These are phyloP conservation scores for Clonostachys chloroleuca DNA, from an alignment of 2,329 filamentous ascomycete species.

Conservation along the genomic window DNA sequence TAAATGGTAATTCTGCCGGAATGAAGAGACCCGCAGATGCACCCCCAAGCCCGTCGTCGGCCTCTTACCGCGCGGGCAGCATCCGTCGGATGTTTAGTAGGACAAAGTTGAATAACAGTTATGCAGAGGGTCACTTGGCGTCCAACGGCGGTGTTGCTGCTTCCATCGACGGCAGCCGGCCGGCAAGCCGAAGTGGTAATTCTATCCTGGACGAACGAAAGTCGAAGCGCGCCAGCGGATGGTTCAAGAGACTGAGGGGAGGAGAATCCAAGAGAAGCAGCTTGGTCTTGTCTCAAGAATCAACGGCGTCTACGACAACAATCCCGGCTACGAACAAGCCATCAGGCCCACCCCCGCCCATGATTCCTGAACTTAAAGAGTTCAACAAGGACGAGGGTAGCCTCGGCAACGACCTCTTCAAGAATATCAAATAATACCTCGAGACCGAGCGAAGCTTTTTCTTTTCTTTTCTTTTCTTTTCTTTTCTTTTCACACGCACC, in stretches of 20 bases:
- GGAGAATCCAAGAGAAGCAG: constrained; percentile 34
- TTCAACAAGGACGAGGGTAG: constrained; percentile 43
- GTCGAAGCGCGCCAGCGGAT: constrained; percentile 51
- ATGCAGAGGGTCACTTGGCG: constrained; percentile 39
- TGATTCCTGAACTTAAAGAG: constrained; percentile 54
- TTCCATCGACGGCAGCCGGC: constrained; percentile 26
- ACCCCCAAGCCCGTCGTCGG: constrained; percentile 47
- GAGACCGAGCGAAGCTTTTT: not conserved
- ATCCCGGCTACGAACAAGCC: constrained; percentile 19
- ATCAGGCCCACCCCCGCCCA: constrained; percentile 50
- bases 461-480: not conserved
- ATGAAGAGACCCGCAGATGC: constrained; percentile 47
- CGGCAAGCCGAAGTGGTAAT: constrained; percentile 43
- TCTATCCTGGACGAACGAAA: constrained; percentile 48
- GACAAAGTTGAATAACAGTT: constrained; percentile 47
- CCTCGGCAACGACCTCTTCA: constrained; percentile 50
- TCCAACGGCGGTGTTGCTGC: constrained; percentile 23
- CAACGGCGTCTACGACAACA: constrained; percentile 10
- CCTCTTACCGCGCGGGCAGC: constrained; percentile 44
- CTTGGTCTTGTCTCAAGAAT: constrained; percentile 30
- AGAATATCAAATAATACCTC: constrained; percentile 47
- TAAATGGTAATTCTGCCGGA: constrained; percentile 39
- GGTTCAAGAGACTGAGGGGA: constrained; percentile 50
- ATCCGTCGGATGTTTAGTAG: constrained; percentile 54
- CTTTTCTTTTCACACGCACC: not conserved